Percentiles rank a stretch among this genome's conserved stretches.
Evolutionary conservation across 176 grass and related monocot genomes (phyloP).

Genomic region (Ensete ventricosum): DNA sequence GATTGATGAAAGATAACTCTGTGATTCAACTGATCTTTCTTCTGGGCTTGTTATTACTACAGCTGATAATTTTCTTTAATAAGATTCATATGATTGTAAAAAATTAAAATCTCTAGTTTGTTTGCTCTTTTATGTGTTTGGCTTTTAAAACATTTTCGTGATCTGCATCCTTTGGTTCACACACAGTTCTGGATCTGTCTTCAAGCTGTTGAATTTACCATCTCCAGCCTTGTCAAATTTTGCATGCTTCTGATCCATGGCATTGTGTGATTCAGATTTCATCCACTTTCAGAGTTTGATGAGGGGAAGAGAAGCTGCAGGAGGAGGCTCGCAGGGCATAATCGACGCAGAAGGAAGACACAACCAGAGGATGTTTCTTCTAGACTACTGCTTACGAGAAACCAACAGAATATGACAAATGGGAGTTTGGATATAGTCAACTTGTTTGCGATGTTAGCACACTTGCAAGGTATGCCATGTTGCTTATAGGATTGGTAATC

Average conservation of each 20-base stretch:
- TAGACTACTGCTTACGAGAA: constrained; percentile 61
- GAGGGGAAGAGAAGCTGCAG: constrained; percentile 98
- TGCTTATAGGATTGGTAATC: neutral
- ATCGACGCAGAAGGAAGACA: constrained; percentile 86
- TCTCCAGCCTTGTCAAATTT: neutral
- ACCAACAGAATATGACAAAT: constrained; percentile 59
- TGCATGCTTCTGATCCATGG: neutral
- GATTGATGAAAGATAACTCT: too few species aligned
- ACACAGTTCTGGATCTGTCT: neutral
- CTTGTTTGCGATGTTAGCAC: constrained; percentile 69
- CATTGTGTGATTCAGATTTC: constrained; percentile 56
- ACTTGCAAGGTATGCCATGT: constrained; percentile 55
- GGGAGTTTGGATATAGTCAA: constrained; percentile 79
- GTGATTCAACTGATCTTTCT: too few species aligned
- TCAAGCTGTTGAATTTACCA: neutral
- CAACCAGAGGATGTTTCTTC: constrained; percentile 80
- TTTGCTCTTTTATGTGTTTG: too few species aligned
- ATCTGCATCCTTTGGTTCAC: neutral
- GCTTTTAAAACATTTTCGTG: neutral
- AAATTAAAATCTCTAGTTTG: too few species aligned
- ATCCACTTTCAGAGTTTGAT: constrained; percentile 87
- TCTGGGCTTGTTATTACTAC: too few species aligned
- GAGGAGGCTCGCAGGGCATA: constrained; percentile 84
- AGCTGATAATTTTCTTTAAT: too few species aligned
- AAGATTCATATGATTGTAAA: too few species aligned